Base-by-base conservation (phyloP, 2,329 filamentous ascomycete species). In the Penicillium concentricum region DNA sequence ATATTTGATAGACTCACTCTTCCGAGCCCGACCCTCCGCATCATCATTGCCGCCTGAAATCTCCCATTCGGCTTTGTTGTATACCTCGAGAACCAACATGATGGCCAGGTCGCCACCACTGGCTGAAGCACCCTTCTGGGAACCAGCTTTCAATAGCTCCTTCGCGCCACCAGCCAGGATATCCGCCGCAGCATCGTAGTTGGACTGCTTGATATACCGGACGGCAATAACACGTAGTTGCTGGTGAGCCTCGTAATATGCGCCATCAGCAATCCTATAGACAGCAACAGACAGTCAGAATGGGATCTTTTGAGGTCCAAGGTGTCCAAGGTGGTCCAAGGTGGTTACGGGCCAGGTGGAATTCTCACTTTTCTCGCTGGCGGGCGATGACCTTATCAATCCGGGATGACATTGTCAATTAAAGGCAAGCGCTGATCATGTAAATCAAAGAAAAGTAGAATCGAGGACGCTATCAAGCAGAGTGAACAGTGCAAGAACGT, bases 171-270 rank as follows among this genome's bases (percentile, higher is more conserved):
- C 88, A 74, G 85, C 88, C 63, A 99, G 84, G 63, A 97, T 89
- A 65, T 96, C 90, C 72, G 92, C 88, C 46, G 95, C 94, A 13
- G 91, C 88, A 65, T 82, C 75, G 84, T 90, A 97, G 82, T 93
- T 93, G 60, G 84, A 80, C 42, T 88, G 83, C 79, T 97, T 97
- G 74, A 93, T 87, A 79, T 99, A 96, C 56, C 95, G 92, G 38
- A 91, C 89, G 59, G 92, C 92, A 66, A 97, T 93, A 53, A 97
- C 92, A 61, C 94, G 91, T 64, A 96, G 91, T 80, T 99, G 94
- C 77, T 99, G 94, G 78, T 97, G 93, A 57, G 94, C 94, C 83
- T 99, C 94, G 80, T 99, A 99, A 82, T 86, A 97, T 73, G 94
- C 88, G 69, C 92, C 93, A 76, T 95, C 91, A 65, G 86, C 82